Base-by-base conservation (phyloP, 768 basidiomycete species). In the Calocybe cyanea region DNA sequence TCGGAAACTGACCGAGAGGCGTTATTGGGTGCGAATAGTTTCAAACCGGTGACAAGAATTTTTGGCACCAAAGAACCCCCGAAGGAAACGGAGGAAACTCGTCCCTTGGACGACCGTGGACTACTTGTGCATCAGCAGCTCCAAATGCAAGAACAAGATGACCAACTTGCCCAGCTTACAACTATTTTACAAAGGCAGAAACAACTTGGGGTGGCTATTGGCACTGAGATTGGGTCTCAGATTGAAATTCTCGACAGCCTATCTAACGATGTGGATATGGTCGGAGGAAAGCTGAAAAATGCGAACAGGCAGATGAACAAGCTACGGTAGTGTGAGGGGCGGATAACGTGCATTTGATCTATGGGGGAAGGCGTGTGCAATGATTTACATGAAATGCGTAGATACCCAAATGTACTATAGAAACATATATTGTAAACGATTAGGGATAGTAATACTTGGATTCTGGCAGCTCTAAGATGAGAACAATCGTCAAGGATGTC, bases 161-260 rank as follows among this genome's bases (percentile, higher is more conserved):
- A 70, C 23, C 86, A 94, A 56, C 70, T 95, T n/a, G 70, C 83
- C 3, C 78, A 85, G 53, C 69, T 98, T 38, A 84, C 88, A 0
- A 77, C 89, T 0, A 83, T 96, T 48, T 71, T 98, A 33, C 80
- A 81, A 55, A 77, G 93, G 30, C 94, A 97, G 65, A 76, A 83
- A 58, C 83, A 89, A 20, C 76, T 97, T 9, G 95, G 93, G 15
- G 72, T 86, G 47, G 92, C 91, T 7, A 96, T 98, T 48, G 76
- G 78, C 40, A 76, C 73, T 40, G 95, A 98, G 65, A 81, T 98
- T 52, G 73, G 71, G 9, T 65, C 80, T 49, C 95, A 98, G 63
- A 93, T 83, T 53, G 91, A 93, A 58, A 64, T 94, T 65, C 65
- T 98, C 57, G 91, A 96, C 60, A 79, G 81, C 61, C 67, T 98